A percentile compares a stretch with the other conserved stretches of the same genome.
These are phyloP conservation scores for Lavandula angustifolia DNA, from an alignment of 257 asterid species.

Conservation along the genomic window DNA sequence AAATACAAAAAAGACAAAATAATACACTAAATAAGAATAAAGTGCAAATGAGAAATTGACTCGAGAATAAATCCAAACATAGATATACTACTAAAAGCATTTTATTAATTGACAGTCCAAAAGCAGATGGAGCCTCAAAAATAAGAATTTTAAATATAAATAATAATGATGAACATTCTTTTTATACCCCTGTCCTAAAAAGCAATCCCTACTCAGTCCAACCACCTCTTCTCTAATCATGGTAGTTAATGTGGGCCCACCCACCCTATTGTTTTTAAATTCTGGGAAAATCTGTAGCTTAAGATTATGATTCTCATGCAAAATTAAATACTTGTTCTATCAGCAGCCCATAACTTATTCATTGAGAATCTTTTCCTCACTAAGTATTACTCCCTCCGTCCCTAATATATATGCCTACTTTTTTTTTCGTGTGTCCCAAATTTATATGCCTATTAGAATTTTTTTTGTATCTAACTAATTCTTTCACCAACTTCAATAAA, in stretches of 20 bases:
- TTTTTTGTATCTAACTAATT: too few species aligned
- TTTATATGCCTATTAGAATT: too few species aligned
- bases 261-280: neutral
- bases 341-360: neutral
- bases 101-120: conserved; percentile 21
- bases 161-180: conserved; percentile 20
- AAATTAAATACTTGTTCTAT: neutral
- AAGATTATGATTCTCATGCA: conserved; percentile 26
- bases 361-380: conserved; percentile 1
- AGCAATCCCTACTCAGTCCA: conserved; percentile 20
- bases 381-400: too few species aligned
- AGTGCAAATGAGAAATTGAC: neutral
- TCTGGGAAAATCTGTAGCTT: neutral
- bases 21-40: neutral
- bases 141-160: neutral
- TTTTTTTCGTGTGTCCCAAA: too few species aligned
- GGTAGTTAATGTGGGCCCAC: conserved; percentile 25
- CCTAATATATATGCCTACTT: too few species aligned
- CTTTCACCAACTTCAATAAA: too few species aligned
- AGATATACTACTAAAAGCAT: conserved; percentile 8
- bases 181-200: conserved; percentile 24
- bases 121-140: conserved; percentile 31
- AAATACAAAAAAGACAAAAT: neutral
- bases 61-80: neutral
- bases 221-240: conserved; percentile 26